A percentile compares a stretch with the other conserved stretches of the same genome.
phyloP scores from a whole-genome alignment of 805 yeast genomes.

The Cyberlindnera mrakii region DNA sequence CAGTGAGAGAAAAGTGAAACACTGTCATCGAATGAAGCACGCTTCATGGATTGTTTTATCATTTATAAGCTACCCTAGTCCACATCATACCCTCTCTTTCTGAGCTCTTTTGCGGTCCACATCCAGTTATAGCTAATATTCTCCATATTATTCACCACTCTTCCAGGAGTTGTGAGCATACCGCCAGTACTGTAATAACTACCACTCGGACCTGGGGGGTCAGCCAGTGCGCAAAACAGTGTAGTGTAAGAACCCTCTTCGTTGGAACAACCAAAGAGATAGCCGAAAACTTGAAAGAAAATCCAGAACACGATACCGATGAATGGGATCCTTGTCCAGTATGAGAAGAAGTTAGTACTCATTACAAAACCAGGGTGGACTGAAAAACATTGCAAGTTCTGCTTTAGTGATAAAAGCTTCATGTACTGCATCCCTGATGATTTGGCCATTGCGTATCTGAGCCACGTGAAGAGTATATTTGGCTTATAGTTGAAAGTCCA shows the following conservation, averaged over 20 bases:
- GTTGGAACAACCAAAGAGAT: slow-evolving; percentile 60
- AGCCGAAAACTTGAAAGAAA: slow-evolving; percentile 62
- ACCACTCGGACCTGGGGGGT: slow-evolving; percentile 53
- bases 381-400: slow-evolving; percentile 53
- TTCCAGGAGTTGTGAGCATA: slow-evolving; percentile 46
- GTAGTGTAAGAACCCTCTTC: slow-evolving; percentile 70
- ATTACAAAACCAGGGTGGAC: slow-evolving; percentile 87
- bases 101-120: slow-evolving; percentile 64
- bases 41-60: no score
- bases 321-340: slow-evolving; percentile 72
- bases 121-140: slow-evolving; percentile 70
- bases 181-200: slow-evolving; percentile 63
- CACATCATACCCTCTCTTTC: slow-evolving; percentile 41
- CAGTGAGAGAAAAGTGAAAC: no score
- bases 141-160: slow-evolving; percentile 49
- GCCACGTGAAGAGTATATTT: slow-evolving; percentile 65
- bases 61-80: slow-evolving; percentile 1
- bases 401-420: slow-evolving; percentile 53
- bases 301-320: slow-evolving; percentile 74
- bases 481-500: slow-evolving; percentile 54
- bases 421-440: slow-evolving; percentile 72
- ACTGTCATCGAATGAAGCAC: no score
- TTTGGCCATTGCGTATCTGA: slow-evolving; percentile 73
- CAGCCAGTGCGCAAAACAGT: slow-evolving; percentile 54
- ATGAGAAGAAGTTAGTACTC: slow-evolving; percentile 69